Percentiles rank a stretch among this genome's conserved stretches.
phyloP scores from a whole-genome alignment of 768 basidiomycete species.

The Pleurotus tuoliensis region DNA sequence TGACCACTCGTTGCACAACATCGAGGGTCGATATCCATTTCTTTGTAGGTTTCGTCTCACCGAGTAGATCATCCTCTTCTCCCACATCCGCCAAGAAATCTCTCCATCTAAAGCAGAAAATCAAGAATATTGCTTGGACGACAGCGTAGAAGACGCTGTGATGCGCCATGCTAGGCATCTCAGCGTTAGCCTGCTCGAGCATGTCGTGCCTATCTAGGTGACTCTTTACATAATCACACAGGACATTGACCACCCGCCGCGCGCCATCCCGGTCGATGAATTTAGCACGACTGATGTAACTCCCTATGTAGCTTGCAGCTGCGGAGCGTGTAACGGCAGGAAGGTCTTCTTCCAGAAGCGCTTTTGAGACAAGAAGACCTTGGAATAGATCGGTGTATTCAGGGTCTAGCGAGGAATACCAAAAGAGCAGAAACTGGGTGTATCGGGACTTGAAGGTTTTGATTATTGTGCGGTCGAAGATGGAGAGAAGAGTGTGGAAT shows the following conservation, averaged over 20 bases:
- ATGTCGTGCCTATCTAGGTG: slow-evolving; percentile 69
- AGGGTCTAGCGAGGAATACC: slow-evolving; percentile 86
- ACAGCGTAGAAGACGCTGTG: slow-evolving; percentile 89
- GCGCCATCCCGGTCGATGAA: slow-evolving; percentile 78
- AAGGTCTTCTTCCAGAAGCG: slow-evolving; percentile 50
- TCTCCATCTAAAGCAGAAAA: slow-evolving; percentile 97
- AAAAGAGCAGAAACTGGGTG: slow-evolving; percentile 96
- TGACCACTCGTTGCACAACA: slow-evolving; percentile 75
- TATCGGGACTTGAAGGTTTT: slow-evolving; percentile 97
- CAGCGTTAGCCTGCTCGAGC: slow-evolving; percentile 32
- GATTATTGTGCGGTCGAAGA: slow-evolving; percentile 92
- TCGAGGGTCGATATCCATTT: slow-evolving; percentile 86
- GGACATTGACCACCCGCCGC: slow-evolving; percentile 68
- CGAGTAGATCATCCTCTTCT: slow-evolving; percentile 44
- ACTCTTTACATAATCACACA: slow-evolving; percentile 80
- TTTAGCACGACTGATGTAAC: slow-evolving; percentile 84
- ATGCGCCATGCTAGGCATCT: slow-evolving; percentile 27
- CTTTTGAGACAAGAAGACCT: slow-evolving; percentile 90
- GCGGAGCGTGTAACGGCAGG: slow-evolving; percentile 84
- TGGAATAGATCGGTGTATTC: slow-evolving; percentile 92
- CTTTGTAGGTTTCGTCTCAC: slow-evolving; percentile 27
- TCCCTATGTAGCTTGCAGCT: slow-evolving; percentile 90
- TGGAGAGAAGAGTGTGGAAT: slow-evolving; percentile 84
- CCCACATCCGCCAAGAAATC: slow-evolving; percentile 69
- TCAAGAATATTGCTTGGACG: slow-evolving; percentile 86